Evolutionary conservation across 305 asterid species (phyloP).

Genomic region (Fraxinus greggii): DNA sequence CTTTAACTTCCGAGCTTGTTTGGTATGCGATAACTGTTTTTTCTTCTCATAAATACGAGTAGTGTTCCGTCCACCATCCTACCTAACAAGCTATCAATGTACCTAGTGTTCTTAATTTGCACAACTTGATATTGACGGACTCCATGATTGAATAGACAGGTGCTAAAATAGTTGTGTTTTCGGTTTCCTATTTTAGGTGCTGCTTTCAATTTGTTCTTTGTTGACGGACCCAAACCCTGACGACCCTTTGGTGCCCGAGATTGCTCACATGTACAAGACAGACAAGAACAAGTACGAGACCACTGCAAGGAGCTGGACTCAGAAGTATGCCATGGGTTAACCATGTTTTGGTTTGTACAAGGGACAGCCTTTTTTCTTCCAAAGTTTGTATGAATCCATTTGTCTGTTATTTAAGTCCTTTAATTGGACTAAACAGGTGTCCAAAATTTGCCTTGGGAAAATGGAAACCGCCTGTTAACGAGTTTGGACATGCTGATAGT

Average conservation of each 20-base stretch:
- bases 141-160: not conserved
- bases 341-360: not conserved
- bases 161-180: not conserved
- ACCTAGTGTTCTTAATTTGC: not conserved
- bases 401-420: not conserved
- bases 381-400: not conserved
- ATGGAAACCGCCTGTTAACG: not conserved
- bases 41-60: not conserved
- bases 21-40: not conserved
- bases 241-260: slow-evolving; percentile 25
- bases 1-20: not conserved
- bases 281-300: slow-evolving; percentile 20
- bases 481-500: no score
- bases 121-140: not conserved
- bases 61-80: not conserved
- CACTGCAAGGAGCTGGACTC: slow-evolving; percentile 26
- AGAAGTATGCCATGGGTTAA: slow-evolving; percentile 21
- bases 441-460: not conserved
- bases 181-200: slow-evolving; percentile 12
- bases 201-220: slow-evolving; percentile 21
- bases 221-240: slow-evolving; percentile 21
- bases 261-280: slow-evolving; percentile 24
- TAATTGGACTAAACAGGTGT: not conserved
- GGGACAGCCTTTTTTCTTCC: not conserved
- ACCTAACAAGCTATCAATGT: not conserved